Evolutionary conservation across 2,329 filamentous ascomycete genomes (phyloP), one percentile per base, ranked within the genome.

Genomic region (Talaromyces sp.): DNA sequence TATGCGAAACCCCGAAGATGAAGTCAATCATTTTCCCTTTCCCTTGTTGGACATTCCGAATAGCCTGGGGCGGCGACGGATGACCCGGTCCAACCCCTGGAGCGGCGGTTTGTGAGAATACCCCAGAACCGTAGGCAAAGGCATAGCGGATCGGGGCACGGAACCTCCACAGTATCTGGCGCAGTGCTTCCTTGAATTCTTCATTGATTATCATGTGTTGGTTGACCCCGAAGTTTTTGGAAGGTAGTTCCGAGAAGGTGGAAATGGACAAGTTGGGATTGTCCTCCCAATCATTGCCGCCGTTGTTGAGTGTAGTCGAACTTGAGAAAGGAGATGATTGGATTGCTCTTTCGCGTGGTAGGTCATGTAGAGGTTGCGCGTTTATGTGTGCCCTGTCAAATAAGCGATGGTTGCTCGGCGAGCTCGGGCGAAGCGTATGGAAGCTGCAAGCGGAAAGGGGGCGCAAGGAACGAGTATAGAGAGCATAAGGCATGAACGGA

Each of bases 11-110:
- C 30, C 94, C 95, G 73, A 99, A 95, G 68, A 99, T 96, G 74
- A 99, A 96, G 77, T 99, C 95, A 66, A 99, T 96, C 88, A 98
- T 96, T 79, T 97, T 97, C 12, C 92, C 92, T 0, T 88, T 87
- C 33, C 91, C 91, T 69, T 91, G 88, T 76, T 98, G 94, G 67
- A 92, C 90, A 67, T 92, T 91, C 67, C 89, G 82, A 7, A 98
- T 88, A 0, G 91, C 91, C 58, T 87, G 82, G 0, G 92, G 91
- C 1, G 94, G 88, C 64, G 92, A 88, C 6, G 93, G 89, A 72
- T 98, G 94, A 23, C 85, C 83, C 28, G 72, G 79, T 5, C 59
- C 61, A 72, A 65, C 72, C 4, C 69, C 67, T 52, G 79, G 75
- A 50, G 75, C 73, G 66, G 83, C 83, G 56, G 80, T 79, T 74